Evolutionary conservation across 2,329 filamentous ascomycete genomes (phyloP), one percentile per base, ranked within the genome.

Genomic region (Alternaria infectoria): DNA sequence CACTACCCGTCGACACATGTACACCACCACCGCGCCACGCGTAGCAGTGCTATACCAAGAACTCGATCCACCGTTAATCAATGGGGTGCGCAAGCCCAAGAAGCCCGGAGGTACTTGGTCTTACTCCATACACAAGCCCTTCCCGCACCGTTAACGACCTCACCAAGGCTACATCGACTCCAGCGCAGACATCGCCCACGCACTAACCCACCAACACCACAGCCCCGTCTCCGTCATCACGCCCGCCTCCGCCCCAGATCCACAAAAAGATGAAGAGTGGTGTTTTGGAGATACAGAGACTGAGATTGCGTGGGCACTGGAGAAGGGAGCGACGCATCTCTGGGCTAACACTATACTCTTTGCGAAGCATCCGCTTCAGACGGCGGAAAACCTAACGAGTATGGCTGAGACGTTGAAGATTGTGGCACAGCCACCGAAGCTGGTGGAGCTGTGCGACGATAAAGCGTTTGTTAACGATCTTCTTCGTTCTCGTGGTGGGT

Each of bases 241-340:
- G 1, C 32, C 32, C 32, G 32, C 2, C 15, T 36, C 32, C 0
- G 0, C 32, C 2, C 4, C 32, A 36, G 8, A 36, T 0, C 32
- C 32, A 1, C 15, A 1, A 1, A 5, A 5, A 0, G 32, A 36
- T 36, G 32, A 0, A 36, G 32, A 36, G 0, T 36, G 32, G 32
- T 36, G 32, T 3, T 36, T 36, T n/a, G 32, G 32, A 3, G 32
- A 36, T 36, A 1, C 32, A 0, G 32, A 36, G 15, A 1, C 32
- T 3, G 32, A 0, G 0, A 10, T 36, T 36, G 0, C 32, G 32
- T 2, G 32, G 0, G 32, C 32, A 4, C 32, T 36, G 32, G 15
- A 36, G 32, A 36, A 36, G 32, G 32, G 32, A 0, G 32, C 4
- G 2, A 36, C 32, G 15, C 32, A 36, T 4, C 8, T 36, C 2